Percentiles rank a stretch among this genome's conserved stretches.
Evolutionary conservation across 208 protist genomes (phyloP).

Genomic region (Wallacemonas sp.): DNA sequence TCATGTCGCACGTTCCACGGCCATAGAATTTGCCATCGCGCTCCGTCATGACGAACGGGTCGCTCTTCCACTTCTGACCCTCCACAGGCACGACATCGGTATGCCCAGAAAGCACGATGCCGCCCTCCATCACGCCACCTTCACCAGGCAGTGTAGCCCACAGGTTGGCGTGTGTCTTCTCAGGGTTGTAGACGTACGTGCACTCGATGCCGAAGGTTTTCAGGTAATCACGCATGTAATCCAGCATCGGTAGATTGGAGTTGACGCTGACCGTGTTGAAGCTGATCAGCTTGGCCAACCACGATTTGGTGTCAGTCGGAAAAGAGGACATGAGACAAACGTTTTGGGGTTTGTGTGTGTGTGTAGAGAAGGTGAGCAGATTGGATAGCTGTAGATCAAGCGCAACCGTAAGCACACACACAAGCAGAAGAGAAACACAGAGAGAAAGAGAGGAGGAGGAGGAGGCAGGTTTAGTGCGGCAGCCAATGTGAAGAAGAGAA

Average conservation of each 20-base stretch:
- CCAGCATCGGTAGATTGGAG: slow-evolving; percentile 33
- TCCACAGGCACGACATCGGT: slow-evolving; percentile 75
- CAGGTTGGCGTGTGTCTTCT: slow-evolving; percentile 51
- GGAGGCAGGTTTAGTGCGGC: too few species aligned
- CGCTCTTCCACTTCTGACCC: slow-evolving; percentile 64
- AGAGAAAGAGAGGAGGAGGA: too few species aligned
- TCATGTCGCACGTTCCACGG: slow-evolving; percentile 63
- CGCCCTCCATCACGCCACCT: slow-evolving; percentile 38
- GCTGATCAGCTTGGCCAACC: slow-evolving; percentile 40
- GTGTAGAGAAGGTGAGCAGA: too few species aligned
- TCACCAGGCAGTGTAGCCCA: slow-evolving; percentile 48
- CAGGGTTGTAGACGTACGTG: slow-evolving; percentile 31
- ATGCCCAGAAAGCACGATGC: slow-evolving; percentile 55
- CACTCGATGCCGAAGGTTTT: slow-evolving; percentile 16
- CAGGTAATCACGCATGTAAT: slow-evolving; percentile 36
- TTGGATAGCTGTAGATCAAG: too few species aligned
- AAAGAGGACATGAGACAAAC: background rate
- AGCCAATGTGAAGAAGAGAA: too few species aligned
- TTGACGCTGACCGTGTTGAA: slow-evolving; percentile 46
- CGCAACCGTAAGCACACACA: too few species aligned
- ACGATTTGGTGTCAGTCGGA: slow-evolving; percentile 18
- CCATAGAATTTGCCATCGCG: slow-evolving; percentile 51
- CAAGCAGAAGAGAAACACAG: too few species aligned
- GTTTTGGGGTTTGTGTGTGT: too few species aligned
- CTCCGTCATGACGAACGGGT: slow-evolving; percentile 57